A percentile compares a stretch with the other conserved stretches of the same genome.
These are phyloP conservation scores for Aeschynomene evenia DNA, from an alignment of 306 rosid species.

Conservation along the genomic window DNA sequence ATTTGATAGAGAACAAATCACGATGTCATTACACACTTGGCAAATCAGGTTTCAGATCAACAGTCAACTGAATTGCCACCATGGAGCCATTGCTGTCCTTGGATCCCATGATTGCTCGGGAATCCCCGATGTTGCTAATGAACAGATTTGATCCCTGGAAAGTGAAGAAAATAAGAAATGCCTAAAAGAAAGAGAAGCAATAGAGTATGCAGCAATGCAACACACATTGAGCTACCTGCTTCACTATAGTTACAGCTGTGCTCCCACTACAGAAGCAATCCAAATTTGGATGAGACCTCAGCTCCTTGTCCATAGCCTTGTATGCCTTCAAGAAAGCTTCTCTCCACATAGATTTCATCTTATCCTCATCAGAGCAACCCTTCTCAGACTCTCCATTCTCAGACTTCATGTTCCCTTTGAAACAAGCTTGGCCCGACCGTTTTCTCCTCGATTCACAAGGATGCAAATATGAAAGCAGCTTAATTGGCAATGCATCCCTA, in stretches of 20 bases:
- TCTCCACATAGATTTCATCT: slow-evolving; percentile 63
- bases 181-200: slow-evolving; percentile 21
- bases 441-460: slow-evolving; percentile 58
- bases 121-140: slow-evolving; percentile 87
- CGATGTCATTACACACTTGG: slow-evolving; percentile 56
- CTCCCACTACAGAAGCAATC: slow-evolving; percentile 98
- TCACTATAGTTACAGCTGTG: slow-evolving; percentile 81
- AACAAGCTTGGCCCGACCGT: slow-evolving; percentile 52
- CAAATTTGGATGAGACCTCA: slow-evolving; percentile 85
- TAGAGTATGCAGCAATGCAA: neutral
- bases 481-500: slow-evolving; percentile 74
- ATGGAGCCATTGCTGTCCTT: slow-evolving; percentile 60
- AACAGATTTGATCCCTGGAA: slow-evolving; percentile 82
- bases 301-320: slow-evolving; percentile 92
- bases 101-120: slow-evolving; percentile 92
- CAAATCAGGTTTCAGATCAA: slow-evolving; percentile 96
- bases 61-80: slow-evolving; percentile 76
- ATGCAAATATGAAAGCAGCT: slow-evolving; percentile 69
- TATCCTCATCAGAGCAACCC: slow-evolving; percentile 58
- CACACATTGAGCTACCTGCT: slow-evolving; percentile 60
- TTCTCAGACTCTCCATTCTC: slow-evolving; percentile 62
- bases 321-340: slow-evolving; percentile 87
- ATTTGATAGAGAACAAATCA: slow-evolving; percentile 12
- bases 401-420: slow-evolving; percentile 45
- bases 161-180: slow-evolving; percentile 33